Percentiles rank a stretch among this genome's conserved stretches.
Conservation (phyloP, 352 stramenopile genomes). For the Globisporangium cederbergense region DNA sequence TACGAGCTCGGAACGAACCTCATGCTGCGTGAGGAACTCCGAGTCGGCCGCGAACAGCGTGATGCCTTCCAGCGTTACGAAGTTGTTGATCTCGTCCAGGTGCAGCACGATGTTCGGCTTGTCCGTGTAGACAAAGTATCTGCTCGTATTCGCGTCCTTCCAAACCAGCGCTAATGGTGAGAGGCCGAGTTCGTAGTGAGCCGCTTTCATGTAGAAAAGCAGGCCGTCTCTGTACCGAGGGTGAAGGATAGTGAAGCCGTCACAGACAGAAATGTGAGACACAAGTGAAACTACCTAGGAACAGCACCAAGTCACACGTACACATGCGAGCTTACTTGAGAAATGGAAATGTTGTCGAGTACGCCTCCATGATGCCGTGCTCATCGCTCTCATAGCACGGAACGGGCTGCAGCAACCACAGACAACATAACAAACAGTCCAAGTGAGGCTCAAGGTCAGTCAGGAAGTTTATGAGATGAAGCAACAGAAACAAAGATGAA, state of each 20-base stretch:
- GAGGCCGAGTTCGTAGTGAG: conserved; percentile 86
- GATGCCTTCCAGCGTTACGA: conserved; percentile 74
- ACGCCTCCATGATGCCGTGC: conserved; percentile 69
- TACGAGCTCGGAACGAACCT: conserved; percentile 32
- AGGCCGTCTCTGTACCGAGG: conserved; percentile 69
- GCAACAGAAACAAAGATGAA: background rate
- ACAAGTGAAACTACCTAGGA: too few relatives aligned
- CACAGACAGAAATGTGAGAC: background rate
- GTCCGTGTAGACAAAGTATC: conserved; percentile 70
- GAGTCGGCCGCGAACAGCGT: conserved; percentile 42
- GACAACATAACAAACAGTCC: background rate
- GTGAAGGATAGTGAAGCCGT: background rate
- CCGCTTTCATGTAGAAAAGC: conserved; percentile 88
- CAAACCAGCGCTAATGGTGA: conserved; percentile 86
- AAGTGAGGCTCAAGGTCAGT: background rate
- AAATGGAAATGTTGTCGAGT: conserved; percentile 79
- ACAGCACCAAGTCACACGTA: background rate
- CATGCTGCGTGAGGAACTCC: conserved; percentile 52
- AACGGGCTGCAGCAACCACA: conserved; percentile 42
- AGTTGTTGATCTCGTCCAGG: conserved; percentile 43
- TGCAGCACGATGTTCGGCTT: conserved; percentile 75
- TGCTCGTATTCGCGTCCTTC: conserved; percentile 86
- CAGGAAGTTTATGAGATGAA: background rate
- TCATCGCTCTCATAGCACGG: conserved; percentile 85
- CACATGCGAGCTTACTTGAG: conserved; percentile 55